These are phyloP conservation scores for Nothomitra cinnamomea DNA, from an alignment of 2,329 filamentous ascomycete genomes.

Conservation along the genomic window DNA sequence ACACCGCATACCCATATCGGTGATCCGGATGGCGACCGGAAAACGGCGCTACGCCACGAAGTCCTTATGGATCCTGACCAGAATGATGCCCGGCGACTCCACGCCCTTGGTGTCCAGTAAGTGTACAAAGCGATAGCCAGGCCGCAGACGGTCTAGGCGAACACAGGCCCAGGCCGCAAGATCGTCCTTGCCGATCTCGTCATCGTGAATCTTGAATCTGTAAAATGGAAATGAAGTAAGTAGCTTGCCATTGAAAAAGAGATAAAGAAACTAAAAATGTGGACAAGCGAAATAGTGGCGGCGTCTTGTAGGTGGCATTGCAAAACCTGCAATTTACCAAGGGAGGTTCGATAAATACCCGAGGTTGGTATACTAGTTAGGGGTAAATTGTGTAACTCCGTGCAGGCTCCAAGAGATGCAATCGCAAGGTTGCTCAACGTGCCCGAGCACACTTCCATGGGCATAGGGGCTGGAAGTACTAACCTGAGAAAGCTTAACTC, in stretches of 20 bases:
- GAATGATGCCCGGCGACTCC: slow-evolving; percentile 47
- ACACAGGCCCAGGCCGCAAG: slow-evolving; percentile 81
- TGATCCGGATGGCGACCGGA: neutral
- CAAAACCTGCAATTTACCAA: too few relatives aligned
- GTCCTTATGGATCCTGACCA: slow-evolving; percentile 58
- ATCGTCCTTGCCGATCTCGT: slow-evolving; percentile 58
- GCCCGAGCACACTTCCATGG: too few relatives aligned
- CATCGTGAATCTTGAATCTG: slow-evolving; percentile 74
- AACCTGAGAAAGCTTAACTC: slow-evolving; percentile 59
- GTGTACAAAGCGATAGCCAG: slow-evolving; percentile 63
- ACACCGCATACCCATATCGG: neutral
- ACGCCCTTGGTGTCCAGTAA: slow-evolving; percentile 53
- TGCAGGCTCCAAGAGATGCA: slow-evolving; percentile 7
- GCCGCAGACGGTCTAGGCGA: slow-evolving; percentile 59
- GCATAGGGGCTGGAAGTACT: slow-evolving; percentile 19
- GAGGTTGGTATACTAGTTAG: too few relatives aligned
- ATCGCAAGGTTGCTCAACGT: slow-evolving; percentile 5
- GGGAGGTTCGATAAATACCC: too few relatives aligned
- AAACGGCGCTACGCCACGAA: neutral
- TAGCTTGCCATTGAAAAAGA: neutral
- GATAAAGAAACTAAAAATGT: neutral
- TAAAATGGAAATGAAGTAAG: slow-evolving; percentile 3
- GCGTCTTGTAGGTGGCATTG: too few relatives aligned
- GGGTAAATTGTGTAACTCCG: too few relatives aligned
- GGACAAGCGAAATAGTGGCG: neutral